Base-by-base conservation (phyloP, 768 basidiomycete genomes). In the Hericium coralloides region DNA sequence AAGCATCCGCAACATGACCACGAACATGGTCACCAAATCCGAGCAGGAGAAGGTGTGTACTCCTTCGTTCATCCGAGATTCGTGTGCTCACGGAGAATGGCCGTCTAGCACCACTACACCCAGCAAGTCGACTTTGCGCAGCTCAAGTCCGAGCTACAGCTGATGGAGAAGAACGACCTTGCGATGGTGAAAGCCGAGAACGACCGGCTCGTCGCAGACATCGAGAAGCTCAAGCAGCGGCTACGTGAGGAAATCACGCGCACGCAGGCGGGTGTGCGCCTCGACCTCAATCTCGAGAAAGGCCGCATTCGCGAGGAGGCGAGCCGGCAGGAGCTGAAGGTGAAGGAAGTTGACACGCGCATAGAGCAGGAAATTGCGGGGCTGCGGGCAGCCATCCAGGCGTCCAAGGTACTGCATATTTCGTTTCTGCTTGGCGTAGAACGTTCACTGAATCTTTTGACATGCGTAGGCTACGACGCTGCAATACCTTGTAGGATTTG, bases 81-180 rank as follows among this genome's bases (percentile, higher is more conserved):
- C 22, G 18, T n/a, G 50, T 45, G 26, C 49, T 47, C 12, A 55
- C 53, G 20, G 12, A 25, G 37, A 25, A 31, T 31, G 31, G 20
- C 22, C 20, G 18, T 37, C 47, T 59, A 93, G 92, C 86, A 90
- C 64, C 89, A 92, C 64, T 94, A 94, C 70, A 93, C 90, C 26
- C 92, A 95, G 67, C 91, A 94, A 73, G 95, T 98, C 57, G 95
- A 98, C 73, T 97, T 98, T 70, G 90, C 94, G 3, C 90, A 93
- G 69, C 85, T 95, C 61, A 97, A 97, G 74, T 95, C 93, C 20
- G 95, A 97, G 70, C 79, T 99, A 26, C 91, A 98, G 71, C 76
- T 98, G 38, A 92, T 90, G 79, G 94, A 95, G 76, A 94, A 93
- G 80, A 97, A 98, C 63, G 95, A 99, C 67, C 79, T 97, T 37